Evolutionary conservation across 139 green algal genomes (phyloP).

Genomic region (Haematococcus lacustris): DNA sequence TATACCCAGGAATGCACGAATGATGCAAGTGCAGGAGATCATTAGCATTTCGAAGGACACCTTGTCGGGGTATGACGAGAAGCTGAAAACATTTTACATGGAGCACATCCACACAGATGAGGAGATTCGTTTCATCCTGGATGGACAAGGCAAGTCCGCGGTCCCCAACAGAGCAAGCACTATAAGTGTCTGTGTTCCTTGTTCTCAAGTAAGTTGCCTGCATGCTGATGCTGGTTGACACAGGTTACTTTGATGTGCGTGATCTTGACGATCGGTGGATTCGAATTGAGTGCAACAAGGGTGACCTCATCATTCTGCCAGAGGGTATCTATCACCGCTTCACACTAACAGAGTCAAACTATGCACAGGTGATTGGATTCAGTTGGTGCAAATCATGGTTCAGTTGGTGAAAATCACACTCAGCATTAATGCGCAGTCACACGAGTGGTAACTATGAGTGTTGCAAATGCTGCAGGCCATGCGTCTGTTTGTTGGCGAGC

Average conservation of each 20-base stretch:
- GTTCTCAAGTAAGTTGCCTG: no score
- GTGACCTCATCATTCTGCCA: constrained; percentile 86
- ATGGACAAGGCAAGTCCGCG: constrained; percentile 21
- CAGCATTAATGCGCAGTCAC: background rate
- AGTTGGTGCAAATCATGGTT: background rate
- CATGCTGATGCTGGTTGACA: no score
- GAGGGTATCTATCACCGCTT: constrained; percentile 97
- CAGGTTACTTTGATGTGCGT: constrained; percentile 95
- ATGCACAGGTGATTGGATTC: constrained; percentile 62
- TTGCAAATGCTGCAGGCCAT: constrained; percentile 58
- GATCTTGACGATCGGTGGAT: constrained; percentile 87
- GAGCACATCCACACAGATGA: constrained; percentile 95
- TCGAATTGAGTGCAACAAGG: constrained; percentile 68
- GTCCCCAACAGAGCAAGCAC: no score
- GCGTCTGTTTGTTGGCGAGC: constrained; percentile 89
- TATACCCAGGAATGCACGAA: no score
- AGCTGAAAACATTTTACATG: constrained; percentile 92
- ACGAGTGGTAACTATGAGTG: background rate
- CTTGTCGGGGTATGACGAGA: constrained; percentile 82
- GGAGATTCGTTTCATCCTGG: constrained; percentile 79
- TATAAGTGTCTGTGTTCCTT: no score
- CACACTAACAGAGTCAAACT: constrained; percentile 82
- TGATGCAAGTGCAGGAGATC: constrained; percentile 78
- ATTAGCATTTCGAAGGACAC: constrained; percentile 63
- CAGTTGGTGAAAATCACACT: background rate